phyloP scores from a whole-genome alignment of 2,329 filamentous ascomycete species.

The Plectosphaerella cucumerina region DNA sequence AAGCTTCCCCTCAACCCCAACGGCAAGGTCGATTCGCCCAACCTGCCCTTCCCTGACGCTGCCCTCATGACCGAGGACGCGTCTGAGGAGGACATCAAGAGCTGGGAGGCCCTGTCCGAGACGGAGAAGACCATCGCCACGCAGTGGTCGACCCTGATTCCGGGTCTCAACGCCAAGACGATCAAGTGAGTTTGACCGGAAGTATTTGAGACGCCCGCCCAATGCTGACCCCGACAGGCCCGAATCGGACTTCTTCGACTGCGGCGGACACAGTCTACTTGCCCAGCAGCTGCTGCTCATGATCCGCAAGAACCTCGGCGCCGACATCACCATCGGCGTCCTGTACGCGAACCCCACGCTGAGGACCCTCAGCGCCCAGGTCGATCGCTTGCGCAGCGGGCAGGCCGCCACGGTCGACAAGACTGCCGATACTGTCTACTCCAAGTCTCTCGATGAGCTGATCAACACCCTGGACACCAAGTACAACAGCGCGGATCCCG shows the following conservation, averaged over 20 bases:
- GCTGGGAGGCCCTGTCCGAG: neutral
- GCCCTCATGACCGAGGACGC: constrained; percentile 32
- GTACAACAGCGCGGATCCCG: neutral
- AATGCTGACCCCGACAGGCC: constrained; percentile 22
- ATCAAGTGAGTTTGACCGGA: constrained; percentile 28
- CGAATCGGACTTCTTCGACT: constrained; percentile 32
- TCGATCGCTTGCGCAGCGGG: constrained; percentile 10
- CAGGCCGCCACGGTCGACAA: neutral
- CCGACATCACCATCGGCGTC: neutral
- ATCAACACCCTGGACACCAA: neutral
- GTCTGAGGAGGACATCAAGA: constrained; percentile 28
- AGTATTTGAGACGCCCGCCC: neutral
- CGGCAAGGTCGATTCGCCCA: constrained; percentile 75
- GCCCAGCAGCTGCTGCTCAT: constrained; percentile 71
- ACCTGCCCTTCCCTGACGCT: constrained; percentile 75
- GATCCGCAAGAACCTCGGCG: constrained; percentile 36
- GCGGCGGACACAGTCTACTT: constrained; percentile 40
- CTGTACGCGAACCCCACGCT: neutral
- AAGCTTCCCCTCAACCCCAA: constrained; percentile 69
- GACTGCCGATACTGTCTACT: neutral
- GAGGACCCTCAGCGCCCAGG: constrained; percentile 34
- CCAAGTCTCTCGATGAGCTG: neutral
- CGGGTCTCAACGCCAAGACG: constrained; percentile 62
- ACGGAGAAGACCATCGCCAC: constrained; percentile 46
- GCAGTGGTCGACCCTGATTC: constrained; percentile 70